These are phyloP conservation scores for Cladophialophora chaetospira DNA, from an alignment of 2,329 filamentous ascomycete species.

Conservation along the genomic window DNA sequence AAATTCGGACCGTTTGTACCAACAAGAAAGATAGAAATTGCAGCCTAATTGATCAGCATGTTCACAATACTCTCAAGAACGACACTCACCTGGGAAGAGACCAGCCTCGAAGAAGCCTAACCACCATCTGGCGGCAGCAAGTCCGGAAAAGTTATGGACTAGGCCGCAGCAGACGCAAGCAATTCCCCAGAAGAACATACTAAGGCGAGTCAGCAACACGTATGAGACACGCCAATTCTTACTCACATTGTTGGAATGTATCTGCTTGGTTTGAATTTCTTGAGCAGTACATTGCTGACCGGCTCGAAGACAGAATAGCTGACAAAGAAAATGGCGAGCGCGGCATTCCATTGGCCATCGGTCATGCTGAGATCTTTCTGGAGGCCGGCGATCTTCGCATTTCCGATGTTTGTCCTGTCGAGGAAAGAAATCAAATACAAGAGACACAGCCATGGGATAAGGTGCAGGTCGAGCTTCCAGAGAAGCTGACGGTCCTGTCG, in stretches of 20 bases:
- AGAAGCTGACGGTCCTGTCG: constrained; percentile 46
- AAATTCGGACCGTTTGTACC: constrained; percentile 59
- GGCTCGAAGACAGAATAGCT: constrained; percentile 77
- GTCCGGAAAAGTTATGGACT: constrained; percentile 44
- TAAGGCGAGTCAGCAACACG: no score
- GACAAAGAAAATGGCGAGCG: constrained; percentile 70
- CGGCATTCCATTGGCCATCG: constrained; percentile 34
- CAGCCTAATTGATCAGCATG: neutral
- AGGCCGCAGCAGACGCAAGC: constrained; percentile 41
- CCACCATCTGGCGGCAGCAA: constrained; percentile 51
- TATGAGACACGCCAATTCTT: no score
- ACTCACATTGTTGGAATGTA: constrained; percentile 79
- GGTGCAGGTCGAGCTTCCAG: constrained; percentile 34
- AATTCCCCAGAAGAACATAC: constrained; percentile 63
- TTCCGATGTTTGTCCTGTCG: constrained; percentile 41
- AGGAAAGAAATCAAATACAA: constrained; percentile 36
- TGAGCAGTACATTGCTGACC: constrained; percentile 77
- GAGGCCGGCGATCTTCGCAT: constrained; percentile 39
- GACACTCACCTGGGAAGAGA: constrained; percentile 47
- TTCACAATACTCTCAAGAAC: neutral
- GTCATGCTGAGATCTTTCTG: constrained; percentile 35
- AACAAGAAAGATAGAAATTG: constrained; percentile 52
- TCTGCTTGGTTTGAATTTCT: constrained; percentile 71
- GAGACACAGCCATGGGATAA: constrained; percentile 30
- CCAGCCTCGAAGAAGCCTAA: constrained; percentile 56